These are phyloP conservation scores for Fusarium burgessii DNA, from an alignment of 2,329 filamentous ascomycete genomes.

Conservation along the genomic window DNA sequence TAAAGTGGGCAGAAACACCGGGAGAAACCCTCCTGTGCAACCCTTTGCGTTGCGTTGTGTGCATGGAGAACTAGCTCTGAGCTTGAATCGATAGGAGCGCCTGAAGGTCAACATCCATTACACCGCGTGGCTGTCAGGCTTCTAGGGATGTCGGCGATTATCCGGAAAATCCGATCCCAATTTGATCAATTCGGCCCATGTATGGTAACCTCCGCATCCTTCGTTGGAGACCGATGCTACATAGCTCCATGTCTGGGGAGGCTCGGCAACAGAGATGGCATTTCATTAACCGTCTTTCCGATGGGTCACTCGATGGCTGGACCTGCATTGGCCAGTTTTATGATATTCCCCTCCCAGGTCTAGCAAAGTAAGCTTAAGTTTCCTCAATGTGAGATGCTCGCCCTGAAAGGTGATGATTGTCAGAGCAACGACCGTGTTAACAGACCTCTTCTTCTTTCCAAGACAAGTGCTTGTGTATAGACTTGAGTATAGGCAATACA, in stretches of 20 bases:
- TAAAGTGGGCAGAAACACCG: too few species aligned
- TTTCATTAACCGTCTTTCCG: not conserved
- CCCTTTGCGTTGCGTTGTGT: not conserved
- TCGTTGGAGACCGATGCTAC: not conserved
- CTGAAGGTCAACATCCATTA: not conserved
- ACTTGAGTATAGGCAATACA: too few species aligned
- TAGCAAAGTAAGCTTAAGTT: not conserved
- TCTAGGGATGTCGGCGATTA: not conserved
- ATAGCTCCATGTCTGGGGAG: too few species aligned
- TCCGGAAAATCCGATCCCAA: not conserved
- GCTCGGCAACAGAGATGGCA: not conserved
- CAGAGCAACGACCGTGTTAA: too few species aligned
- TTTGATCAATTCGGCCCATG: not conserved
- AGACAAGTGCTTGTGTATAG: too few species aligned
- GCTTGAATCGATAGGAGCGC: not conserved
- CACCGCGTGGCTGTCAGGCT: not conserved
- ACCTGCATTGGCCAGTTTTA: not conserved
- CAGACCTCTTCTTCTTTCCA: too few species aligned
- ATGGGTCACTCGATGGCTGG: rapidly evolving
- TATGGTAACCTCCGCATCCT: not conserved
- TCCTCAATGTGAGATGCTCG: not conserved
- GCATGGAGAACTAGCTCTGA: not conserved
- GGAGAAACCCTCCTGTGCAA: not conserved
- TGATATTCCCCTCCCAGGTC: rapidly evolving
- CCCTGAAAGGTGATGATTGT: rapidly evolving